Base-by-base conservation (phyloP, 179 eudicot species). In the Spinacia oleracea region DNA sequence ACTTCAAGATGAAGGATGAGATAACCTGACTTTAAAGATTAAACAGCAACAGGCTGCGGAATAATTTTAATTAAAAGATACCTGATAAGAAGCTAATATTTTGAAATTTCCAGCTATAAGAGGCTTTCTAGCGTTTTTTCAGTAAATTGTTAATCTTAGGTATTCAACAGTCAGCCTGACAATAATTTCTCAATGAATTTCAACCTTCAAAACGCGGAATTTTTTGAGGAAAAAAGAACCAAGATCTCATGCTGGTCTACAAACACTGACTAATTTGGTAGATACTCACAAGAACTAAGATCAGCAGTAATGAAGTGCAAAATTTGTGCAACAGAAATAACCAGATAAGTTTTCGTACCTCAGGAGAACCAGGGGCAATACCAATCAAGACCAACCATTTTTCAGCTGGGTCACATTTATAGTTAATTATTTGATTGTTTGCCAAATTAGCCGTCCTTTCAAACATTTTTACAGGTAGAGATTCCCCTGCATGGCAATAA, bases 351-450 rank as follows among this genome's bases (percentile, higher is more conserved):
- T 79, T 45, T 20, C 73, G 73, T 84, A 91, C 98, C 95, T 95
- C 98, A 11, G 97, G 81, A 60, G 98, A 87, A 56, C 98, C 98
- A 80, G 98, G 98, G 53, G 98, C 97, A 62, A 95, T 95, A 72
- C 98, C 98, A 84, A 95, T 90, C 85, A 95, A 83, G 80, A 95
- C 97, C 92, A 93, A 79, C 98, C 98, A 93, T 81, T 95, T 95
- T 70, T 93, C 98, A 43, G 97, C 77, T 40, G 96, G 98, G 84
- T 95, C 98, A 84, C 98, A 89, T 60, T 91, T 88, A 78, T 95
- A 95, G 79, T 93, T 95, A 75, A 95, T 95, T 48, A 95, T 93
- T 82, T 95, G 98, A 86, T 95, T 93, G 88, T 87, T 93, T 71
- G 92, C 83, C 70, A 95, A 82, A 86, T 95, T 95, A 70, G 98